Evolutionary conservation across 768 basidiomycete genomes (phyloP).

Genomic region (Hygrocybe coccinea): DNA sequence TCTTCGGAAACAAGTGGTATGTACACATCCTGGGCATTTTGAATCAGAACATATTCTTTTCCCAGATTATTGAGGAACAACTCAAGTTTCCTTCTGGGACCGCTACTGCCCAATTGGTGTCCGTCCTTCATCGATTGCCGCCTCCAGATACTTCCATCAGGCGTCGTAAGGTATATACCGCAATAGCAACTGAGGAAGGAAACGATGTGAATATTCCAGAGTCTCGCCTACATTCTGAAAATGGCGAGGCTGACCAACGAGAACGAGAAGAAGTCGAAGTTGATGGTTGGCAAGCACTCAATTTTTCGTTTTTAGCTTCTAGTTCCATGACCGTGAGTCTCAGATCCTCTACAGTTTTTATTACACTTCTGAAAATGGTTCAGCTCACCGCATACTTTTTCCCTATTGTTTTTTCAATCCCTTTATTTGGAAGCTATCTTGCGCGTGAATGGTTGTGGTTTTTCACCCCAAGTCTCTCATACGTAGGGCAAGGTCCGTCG

Average conservation of each 20-base stretch:
- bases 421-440: constrained; percentile 76
- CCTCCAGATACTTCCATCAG: constrained; percentile 57
- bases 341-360: neutral
- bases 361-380: constrained; percentile 6
- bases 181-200: constrained; percentile 34
- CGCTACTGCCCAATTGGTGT: constrained; percentile 91
- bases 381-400: constrained; percentile 87
- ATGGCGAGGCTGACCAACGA: constrained; percentile 27
- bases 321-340: constrained; percentile 65
- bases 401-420: constrained; percentile 82
- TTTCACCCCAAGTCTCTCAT: constrained; percentile 86
- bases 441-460: constrained; percentile 91
- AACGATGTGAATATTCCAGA: constrained; percentile 13
- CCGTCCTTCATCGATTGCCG: constrained; percentile 77
- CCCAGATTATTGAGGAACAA: constrained; percentile 87
- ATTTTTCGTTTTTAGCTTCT: constrained; percentile 75
- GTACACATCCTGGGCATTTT: constrained; percentile 22
- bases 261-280: constrained; percentile 52
- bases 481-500: constrained; percentile 84
- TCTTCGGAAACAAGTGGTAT: constrained; percentile 87
- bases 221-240: constrained; percentile 13
- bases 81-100: constrained; percentile 93
- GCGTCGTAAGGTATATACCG: constrained; percentile 53
- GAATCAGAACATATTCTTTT: constrained; percentile 5
- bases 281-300: constrained; percentile 72